phyloP scores from a whole-genome alignment of 352 stramenopile species.

The Globisporangium uncinulatum region DNA sequence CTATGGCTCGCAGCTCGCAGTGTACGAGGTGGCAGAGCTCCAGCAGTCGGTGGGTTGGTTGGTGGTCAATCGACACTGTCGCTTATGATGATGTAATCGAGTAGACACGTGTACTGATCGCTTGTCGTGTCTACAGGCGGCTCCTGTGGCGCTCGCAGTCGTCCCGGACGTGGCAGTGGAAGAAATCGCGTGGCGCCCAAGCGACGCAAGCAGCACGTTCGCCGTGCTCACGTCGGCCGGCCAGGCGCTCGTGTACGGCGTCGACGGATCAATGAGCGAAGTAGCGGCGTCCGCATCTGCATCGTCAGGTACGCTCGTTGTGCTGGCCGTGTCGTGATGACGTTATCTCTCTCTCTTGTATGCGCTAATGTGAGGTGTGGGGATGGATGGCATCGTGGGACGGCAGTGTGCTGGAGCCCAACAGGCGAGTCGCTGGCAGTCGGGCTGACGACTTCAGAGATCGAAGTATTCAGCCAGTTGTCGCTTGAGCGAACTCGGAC shows the following conservation, averaged over 20 bases:
- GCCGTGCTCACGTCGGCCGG: conserved; percentile 39
- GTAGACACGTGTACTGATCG: not conserved
- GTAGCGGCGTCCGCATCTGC: conserved; percentile 12
- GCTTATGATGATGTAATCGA: not conserved
- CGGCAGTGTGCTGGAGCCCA: conserved; percentile 43
- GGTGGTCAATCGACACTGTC: not conserved
- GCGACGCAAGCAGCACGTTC: conserved; percentile 19
- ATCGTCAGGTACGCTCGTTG: conserved; percentile 19
- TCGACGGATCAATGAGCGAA: conserved; percentile 3
- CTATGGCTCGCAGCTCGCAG: conserved; percentile 34
- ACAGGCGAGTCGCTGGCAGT: conserved; percentile 38
- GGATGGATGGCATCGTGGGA: no score
- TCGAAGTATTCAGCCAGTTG: conserved; percentile 27
- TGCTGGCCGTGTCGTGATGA: not conserved
- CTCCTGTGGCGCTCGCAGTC: conserved; percentile 28
- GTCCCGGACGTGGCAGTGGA: conserved; percentile 31
- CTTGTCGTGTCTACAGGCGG: conserved; percentile 15
- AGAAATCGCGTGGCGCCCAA: conserved; percentile 45
- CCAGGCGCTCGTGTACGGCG: conserved; percentile 27
- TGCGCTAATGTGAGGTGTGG: no score
- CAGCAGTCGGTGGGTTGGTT: conserved; percentile 26
- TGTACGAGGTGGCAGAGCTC: conserved; percentile 60
- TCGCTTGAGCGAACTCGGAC: conserved; percentile 25
- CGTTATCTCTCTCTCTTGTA: no score
- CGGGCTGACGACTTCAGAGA: conserved; percentile 24